These are phyloP conservation scores for Dendrobium huoshanense DNA, from an alignment of 106 monocot genomes.

Conservation along the genomic window DNA sequence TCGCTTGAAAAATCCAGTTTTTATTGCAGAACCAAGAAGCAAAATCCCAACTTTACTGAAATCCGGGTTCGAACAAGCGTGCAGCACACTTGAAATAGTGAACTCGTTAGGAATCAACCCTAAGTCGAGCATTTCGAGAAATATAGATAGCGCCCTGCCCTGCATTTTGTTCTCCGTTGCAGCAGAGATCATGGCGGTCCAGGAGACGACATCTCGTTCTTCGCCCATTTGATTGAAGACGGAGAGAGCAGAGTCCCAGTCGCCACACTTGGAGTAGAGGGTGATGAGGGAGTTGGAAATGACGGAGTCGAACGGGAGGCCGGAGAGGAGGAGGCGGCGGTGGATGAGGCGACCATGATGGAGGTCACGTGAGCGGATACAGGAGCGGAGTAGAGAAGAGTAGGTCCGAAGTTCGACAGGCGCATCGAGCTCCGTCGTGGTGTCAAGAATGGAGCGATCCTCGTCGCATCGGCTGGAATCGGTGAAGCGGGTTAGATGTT, in stretches of 20 bases:
- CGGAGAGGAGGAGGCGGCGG: constrained; percentile 37
- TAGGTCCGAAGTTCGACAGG: constrained; percentile 44
- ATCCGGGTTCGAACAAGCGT: constrained; percentile 37
- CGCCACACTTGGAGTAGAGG: constrained; percentile 81
- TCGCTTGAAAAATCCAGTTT: constrained; percentile 34
- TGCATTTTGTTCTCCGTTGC: constrained; percentile 21
- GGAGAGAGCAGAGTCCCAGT: constrained; percentile 24
- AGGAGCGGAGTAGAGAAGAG: constrained; percentile 48
- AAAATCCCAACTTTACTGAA: constrained; percentile 18
- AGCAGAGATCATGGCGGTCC: constrained; percentile 60
- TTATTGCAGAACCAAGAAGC: constrained; percentile 44
- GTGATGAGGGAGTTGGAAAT: constrained; percentile 70
- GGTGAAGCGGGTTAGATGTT: constrained; percentile 28
- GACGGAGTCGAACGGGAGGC: constrained; percentile 33
- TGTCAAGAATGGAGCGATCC: constrained; percentile 35
- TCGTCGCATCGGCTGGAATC: constrained; percentile 24
- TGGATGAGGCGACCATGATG: constrained; percentile 47
- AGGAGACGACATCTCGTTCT: constrained; percentile 60
- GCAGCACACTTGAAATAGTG: constrained; percentile 47
- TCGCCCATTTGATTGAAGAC: constrained; percentile 51
- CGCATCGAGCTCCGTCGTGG: constrained; percentile 14
- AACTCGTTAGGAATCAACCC: constrained; percentile 60
- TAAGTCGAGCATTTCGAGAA: constrained; percentile 43
- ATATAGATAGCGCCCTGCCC: constrained; percentile 25
- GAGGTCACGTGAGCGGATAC: constrained; percentile 60